Evolutionary conservation across 78 protist species (phyloP).

Genomic region (Cavenderia fasciculata): DNA sequence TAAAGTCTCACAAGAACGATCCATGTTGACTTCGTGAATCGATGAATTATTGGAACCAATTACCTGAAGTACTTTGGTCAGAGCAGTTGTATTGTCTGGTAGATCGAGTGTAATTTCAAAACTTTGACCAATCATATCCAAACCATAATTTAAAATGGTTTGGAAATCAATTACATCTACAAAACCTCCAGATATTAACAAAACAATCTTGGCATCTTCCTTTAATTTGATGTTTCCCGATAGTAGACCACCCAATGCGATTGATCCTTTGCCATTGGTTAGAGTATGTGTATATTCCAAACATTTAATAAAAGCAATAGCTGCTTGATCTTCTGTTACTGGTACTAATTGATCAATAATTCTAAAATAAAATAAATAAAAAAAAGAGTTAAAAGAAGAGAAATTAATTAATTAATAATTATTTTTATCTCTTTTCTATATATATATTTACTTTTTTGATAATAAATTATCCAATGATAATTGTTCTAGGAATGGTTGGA

Average conservation of each 20-base stretch:
- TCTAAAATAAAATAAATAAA: not conserved
- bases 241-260: slow-evolving; percentile 73
- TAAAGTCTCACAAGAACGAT: slow-evolving; percentile 61
- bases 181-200: slow-evolving; percentile 60
- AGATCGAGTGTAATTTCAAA: slow-evolving; percentile 74
- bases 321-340: slow-evolving; percentile 79
- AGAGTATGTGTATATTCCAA: slow-evolving; percentile 80
- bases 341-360: slow-evolving; percentile 57
- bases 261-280: slow-evolving; percentile 81
- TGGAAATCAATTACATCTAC: slow-evolving; percentile 80
- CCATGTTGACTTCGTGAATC: slow-evolving; percentile 72
- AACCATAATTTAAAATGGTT: slow-evolving; percentile 59
- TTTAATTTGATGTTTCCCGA: slow-evolving; percentile 47
- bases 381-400: not conserved
- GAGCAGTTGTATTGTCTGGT: slow-evolving; percentile 59
- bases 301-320: slow-evolving; percentile 68
- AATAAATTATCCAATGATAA: slow-evolving; percentile 25
- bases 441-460: not conserved
- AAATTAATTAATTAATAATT: not conserved
- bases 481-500: slow-evolving; percentile 14
- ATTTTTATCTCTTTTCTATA: not conserved
- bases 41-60: slow-evolving; percentile 60
- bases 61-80: slow-evolving; percentile 41
- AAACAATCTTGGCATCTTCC: slow-evolving; percentile 61
- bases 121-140: slow-evolving; percentile 73